Evolutionary conservation across 2,329 filamentous ascomycete genomes (phyloP).

Genomic region (Fusarium verrucosum): DNA sequence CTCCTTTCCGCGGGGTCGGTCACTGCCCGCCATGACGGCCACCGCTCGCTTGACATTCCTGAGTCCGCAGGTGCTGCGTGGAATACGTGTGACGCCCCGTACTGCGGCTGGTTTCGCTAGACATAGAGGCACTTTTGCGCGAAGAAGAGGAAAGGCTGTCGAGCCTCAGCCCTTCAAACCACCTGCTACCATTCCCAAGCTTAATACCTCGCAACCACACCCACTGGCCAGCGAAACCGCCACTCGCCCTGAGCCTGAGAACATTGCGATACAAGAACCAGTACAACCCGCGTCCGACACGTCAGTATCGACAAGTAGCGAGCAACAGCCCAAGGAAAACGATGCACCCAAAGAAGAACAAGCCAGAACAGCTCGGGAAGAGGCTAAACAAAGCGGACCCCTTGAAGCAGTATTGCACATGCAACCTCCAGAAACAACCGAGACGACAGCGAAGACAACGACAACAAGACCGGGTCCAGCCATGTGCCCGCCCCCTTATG

Average conservation of each 20-base stretch:
- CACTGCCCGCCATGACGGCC: slow-evolving; percentile 65
- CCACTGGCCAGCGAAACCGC: slow-evolving; percentile 19
- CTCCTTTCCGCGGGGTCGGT: slow-evolving; percentile 3
- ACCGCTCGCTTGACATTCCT: slow-evolving; percentile 71
- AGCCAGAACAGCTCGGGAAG: slow-evolving; percentile 47
- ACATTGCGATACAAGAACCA: slow-evolving; percentile 9
- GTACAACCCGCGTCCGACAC: slow-evolving; percentile 3
- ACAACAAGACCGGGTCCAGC: slow-evolving; percentile 66
- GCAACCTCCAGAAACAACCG: slow-evolving; percentile 53
- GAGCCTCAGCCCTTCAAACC: slow-evolving; percentile 57
- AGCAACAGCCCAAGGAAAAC: slow-evolving; percentile 8
- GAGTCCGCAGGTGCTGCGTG: slow-evolving; percentile 73
- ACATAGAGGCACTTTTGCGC: slow-evolving; percentile 58
- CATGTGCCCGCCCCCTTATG: slow-evolving; percentile 78
- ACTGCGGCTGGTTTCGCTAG: slow-evolving; percentile 52
- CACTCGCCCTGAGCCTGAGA: slow-evolving; percentile 14
- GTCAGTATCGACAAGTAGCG: slow-evolving; percentile 5
- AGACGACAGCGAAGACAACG: slow-evolving; percentile 31
- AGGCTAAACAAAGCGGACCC: slow-evolving; percentile 57
- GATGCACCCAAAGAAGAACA: slow-evolving; percentile 28
- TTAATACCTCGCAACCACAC: slow-evolving; percentile 27
- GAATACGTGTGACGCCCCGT: slow-evolving; percentile 49
- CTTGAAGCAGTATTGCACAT: slow-evolving; percentile 63
- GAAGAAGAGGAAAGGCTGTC: slow-evolving; percentile 68
- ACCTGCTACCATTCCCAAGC: slow-evolving; percentile 31